These are phyloP conservation scores for Fusarium sp. DNA, from an alignment of 2,329 filamentous ascomycete genomes.

Conservation along the genomic window DNA sequence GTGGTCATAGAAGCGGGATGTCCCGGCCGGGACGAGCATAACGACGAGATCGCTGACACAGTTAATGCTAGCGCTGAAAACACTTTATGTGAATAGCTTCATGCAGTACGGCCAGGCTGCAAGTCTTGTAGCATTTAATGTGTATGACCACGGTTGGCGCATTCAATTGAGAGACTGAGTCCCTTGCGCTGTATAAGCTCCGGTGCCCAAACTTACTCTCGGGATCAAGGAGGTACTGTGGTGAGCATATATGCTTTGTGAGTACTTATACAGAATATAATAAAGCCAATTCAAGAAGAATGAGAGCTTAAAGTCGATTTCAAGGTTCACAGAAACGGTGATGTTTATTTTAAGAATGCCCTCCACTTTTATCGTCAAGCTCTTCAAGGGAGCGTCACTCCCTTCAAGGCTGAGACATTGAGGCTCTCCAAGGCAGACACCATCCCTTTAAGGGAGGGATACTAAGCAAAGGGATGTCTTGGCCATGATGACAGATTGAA, in stretches of 20 bases:
- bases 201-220: background rate
- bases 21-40: background rate
- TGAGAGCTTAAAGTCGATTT: background rate
- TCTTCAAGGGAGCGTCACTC: background rate
- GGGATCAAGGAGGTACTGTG: too few species aligned
- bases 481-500: background rate
- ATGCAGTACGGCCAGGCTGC: background rate
- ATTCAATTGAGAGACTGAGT: background rate
- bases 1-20: background rate
- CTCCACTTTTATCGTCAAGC: background rate
- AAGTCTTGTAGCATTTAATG: background rate
- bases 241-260: background rate
- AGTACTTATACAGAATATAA: background rate
- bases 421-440: background rate
- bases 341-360: background rate
- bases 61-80: too few species aligned
- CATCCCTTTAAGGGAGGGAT: slow-evolving; percentile 12
- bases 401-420: background rate
- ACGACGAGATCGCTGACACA: background rate
- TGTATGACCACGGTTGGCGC: background rate
- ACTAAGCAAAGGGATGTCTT: slow-evolving; percentile 1
- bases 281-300: background rate
- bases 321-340: background rate
- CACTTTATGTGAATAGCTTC: background rate
- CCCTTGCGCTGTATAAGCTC: background rate